phyloP scores from a whole-genome alignment of 352 stramenopile genomes.

The Pythium graminicola region DNA sequence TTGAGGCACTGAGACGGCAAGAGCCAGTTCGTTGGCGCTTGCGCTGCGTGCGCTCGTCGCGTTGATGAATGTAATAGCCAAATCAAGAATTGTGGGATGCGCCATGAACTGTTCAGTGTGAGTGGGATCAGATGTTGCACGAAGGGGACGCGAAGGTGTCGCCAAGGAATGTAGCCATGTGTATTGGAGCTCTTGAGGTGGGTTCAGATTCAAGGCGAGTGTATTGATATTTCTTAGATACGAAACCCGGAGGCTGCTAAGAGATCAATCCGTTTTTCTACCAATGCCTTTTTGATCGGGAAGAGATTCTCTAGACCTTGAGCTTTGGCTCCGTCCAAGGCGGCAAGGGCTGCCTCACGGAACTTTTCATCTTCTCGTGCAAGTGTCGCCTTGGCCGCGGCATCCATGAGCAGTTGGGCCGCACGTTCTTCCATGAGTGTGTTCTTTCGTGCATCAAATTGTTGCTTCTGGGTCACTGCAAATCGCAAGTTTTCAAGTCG shows the following conservation, averaged over 20 bases:
- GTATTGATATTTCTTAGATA: constrained; percentile 29
- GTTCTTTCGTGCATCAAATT: constrained; percentile 60
- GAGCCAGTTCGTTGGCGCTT: background rate
- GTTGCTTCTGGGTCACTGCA: constrained; percentile 67
- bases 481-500: constrained; percentile 52
- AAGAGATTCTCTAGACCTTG: constrained; percentile 56
- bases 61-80: too few species aligned
- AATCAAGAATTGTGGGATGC: too few species aligned
- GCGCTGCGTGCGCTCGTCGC: too few species aligned
- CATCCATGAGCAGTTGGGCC: constrained; percentile 27
- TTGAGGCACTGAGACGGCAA: too few species aligned
- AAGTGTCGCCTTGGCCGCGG: constrained; percentile 29
- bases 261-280: constrained; percentile 66
- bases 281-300: constrained; percentile 64
- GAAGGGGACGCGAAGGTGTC: constrained; percentile 9
- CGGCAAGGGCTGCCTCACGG: constrained; percentile 42
- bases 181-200: too few species aligned
- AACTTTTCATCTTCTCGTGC: constrained; percentile 53
- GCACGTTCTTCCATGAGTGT: constrained; percentile 37
- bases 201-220: too few species aligned
- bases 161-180: constrained; percentile 10
- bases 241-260: constrained; percentile 66
- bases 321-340: constrained; percentile 50
- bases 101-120: background rate
- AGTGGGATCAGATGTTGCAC: constrained; percentile 4